Base-by-base conservation (phyloP, 2,329 filamentous ascomycete species). In the Verticillium zaregamsianum region DNA sequence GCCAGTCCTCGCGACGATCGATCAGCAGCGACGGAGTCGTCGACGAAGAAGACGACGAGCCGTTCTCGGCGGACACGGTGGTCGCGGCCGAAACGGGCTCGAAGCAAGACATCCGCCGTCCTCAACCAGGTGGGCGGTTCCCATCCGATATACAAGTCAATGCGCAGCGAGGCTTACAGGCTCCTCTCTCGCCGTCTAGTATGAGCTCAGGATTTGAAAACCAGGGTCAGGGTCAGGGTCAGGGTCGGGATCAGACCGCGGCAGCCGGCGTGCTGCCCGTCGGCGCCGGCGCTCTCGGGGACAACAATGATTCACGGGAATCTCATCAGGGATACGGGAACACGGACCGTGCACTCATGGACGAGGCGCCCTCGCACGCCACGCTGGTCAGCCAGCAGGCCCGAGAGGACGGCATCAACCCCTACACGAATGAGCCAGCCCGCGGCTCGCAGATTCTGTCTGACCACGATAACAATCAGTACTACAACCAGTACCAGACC, bases 91-190 rank as follows among this genome's bases (percentile, higher is more conserved):
- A 74, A 66, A 79, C 78, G 64, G 79, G 76, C 68, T 78, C 79
- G 64, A 81, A 77, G 66, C 78, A 82, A 70, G 82, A 85, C 63
- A 73, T 85, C 69, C 84, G 85, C 76, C 88, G 93, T 76, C 91
- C 92, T 73, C 87, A 91, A 84, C 89, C 92, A 88, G 94, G 93
- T 88, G 94, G 94, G 82, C 88, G 93, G 77, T 99, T 99, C 81
- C 94, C 94, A 79, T 96, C 91, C 79, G 93, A 97, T 82, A 82
- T 98, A 70, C 88, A 93, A 80, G 85, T 96, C 75, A 90, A 93
- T 76, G 80, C 83, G 65, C 79, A 86, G 73, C 88, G 91, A 80
- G 89, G 90, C 82, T 88, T 92, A 87, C 89, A 93, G 78, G 88
- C 86, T 73, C 86, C 90, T 73, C 81, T 88, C 73, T 92, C 91